Percentiles rank a stretch among this genome's conserved stretches.
Conservation (phyloP, 2,329 filamentous ascomycete species). For the Lachnum nothofagi region DNA sequence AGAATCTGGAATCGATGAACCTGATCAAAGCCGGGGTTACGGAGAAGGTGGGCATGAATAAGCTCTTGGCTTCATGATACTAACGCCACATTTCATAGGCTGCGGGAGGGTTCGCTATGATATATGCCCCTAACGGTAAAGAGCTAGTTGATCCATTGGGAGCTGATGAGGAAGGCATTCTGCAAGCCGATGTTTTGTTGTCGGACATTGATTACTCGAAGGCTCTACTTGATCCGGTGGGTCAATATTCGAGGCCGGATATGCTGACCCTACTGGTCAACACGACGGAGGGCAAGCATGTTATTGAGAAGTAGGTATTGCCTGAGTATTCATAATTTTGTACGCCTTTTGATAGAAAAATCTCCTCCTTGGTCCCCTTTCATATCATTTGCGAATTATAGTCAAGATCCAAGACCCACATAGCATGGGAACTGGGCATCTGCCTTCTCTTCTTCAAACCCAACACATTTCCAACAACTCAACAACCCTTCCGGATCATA, state of each 20-base stretch:
- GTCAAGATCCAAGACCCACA: not conserved
- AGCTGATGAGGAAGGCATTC: constrained; percentile 32
- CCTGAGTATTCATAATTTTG: not conserved
- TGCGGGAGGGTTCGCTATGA: constrained; percentile 30
- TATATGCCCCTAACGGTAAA: constrained; percentile 31
- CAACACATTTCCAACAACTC: constrained; percentile 20
- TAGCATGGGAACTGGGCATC: constrained; percentile 11
- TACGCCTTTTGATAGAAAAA: too few relatives aligned
- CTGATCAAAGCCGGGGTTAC: not conserved
- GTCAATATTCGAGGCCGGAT: constrained; percentile 26
- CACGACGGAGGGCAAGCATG: constrained; percentile 3
- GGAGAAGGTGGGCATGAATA: not conserved
- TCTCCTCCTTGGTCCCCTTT: not conserved
- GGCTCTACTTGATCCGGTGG: constrained; percentile 19
- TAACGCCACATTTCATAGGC: not conserved
- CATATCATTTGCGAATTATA: not conserved
- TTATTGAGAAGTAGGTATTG: constrained; percentile 1
- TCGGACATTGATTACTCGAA: constrained; percentile 16
- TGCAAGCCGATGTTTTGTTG: constrained; percentile 35
- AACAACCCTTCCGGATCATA: constrained; percentile 22
- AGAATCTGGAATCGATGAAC: constrained; percentile 5
- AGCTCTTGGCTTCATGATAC: not conserved
- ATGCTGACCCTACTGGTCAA: constrained; percentile 19
- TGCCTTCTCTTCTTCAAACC: constrained; percentile 12
- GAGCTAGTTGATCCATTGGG: constrained; percentile 28